Evolutionary conservation across 192 early-diverging fungal genomes (phyloP).

Genomic region (Glomus cerebriforme): DNA sequence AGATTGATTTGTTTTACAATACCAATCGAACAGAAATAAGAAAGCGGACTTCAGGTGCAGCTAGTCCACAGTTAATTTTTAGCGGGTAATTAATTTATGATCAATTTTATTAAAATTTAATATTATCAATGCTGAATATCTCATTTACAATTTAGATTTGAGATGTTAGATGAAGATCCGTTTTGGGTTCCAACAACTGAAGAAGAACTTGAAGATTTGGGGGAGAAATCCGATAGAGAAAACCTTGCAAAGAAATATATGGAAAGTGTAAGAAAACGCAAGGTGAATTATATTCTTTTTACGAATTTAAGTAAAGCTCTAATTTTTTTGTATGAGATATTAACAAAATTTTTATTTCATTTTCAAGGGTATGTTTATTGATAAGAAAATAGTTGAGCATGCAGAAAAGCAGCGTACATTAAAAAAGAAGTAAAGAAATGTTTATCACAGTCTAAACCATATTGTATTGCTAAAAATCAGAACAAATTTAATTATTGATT

Average conservation of each 20-base stretch:
- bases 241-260: constrained; percentile 97
- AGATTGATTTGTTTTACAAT: background rate
- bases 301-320: too few species aligned
- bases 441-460: too few species aligned
- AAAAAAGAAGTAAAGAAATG: constrained; percentile 73
- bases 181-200: constrained; percentile 99
- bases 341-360: background rate
- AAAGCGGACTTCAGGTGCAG: constrained; percentile 93
- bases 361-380: constrained; percentile 78
- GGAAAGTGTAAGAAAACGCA: constrained; percentile 91
- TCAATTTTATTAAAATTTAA: background rate
- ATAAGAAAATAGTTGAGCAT: constrained; percentile 88
- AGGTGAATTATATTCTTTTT: constrained; percentile 56
- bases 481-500: too few species aligned
- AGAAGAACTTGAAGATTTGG: constrained; percentile 97
- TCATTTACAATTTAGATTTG: constrained; percentile 60
- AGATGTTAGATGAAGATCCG: constrained; percentile 89
- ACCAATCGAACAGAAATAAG: constrained; percentile 72
- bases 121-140: background rate
- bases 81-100: constrained; percentile 57
- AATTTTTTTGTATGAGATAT: background rate
- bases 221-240: constrained; percentile 95
- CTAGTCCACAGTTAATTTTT: constrained; percentile 94
- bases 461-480: too few species aligned
- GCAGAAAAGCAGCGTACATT: constrained; percentile 84